phyloP scores from a whole-genome alignment of 2,329 filamentous ascomycete species.

The Septoria linicola region DNA sequence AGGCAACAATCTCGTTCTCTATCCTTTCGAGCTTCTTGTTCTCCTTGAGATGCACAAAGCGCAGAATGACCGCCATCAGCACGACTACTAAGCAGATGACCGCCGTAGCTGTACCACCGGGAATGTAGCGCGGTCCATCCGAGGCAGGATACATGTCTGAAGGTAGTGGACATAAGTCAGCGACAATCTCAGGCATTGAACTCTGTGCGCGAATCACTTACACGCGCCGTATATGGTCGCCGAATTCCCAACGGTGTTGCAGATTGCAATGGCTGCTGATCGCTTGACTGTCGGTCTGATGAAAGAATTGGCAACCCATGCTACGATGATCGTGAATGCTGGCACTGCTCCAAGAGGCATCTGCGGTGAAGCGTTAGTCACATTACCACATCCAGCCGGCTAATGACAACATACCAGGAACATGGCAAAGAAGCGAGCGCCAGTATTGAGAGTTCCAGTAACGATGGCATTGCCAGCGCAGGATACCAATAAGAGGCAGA shows the following conservation, averaged over 20 bases:
- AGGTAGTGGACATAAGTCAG: no score
- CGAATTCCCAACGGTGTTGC: conserved; percentile 41
- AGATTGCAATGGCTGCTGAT: conserved; percentile 80
- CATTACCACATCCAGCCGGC: no score
- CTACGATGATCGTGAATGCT: conserved; percentile 36
- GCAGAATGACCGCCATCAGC: conserved; percentile 37
- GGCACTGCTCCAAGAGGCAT: conserved; percentile 28
- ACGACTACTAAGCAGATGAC: conserved; percentile 40
- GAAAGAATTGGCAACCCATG: conserved; percentile 29
- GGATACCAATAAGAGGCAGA: conserved; percentile 4
- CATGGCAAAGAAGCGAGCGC: conserved; percentile 8
- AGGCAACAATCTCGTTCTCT: conserved; percentile 17
- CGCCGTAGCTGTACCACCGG: conserved; percentile 41
- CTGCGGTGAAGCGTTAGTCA: not conserved
- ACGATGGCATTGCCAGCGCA: conserved; percentile 7
- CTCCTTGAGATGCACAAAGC: conserved; percentile 38
- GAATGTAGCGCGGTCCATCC: conserved; percentile 41
- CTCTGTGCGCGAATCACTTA: no score
- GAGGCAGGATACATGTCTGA: conserved; percentile 38
- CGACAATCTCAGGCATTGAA: no score
- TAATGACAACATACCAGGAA: not conserved
- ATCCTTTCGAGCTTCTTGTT: conserved; percentile 36
- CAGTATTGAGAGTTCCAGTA: conserved; percentile 5
- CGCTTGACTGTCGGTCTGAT: conserved; percentile 62
- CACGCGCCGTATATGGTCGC: conserved; percentile 39